Evolutionary conservation across 495 filamentous ascomycete species (phyloP).

Genomic region (Ramalina intermedia): DNA sequence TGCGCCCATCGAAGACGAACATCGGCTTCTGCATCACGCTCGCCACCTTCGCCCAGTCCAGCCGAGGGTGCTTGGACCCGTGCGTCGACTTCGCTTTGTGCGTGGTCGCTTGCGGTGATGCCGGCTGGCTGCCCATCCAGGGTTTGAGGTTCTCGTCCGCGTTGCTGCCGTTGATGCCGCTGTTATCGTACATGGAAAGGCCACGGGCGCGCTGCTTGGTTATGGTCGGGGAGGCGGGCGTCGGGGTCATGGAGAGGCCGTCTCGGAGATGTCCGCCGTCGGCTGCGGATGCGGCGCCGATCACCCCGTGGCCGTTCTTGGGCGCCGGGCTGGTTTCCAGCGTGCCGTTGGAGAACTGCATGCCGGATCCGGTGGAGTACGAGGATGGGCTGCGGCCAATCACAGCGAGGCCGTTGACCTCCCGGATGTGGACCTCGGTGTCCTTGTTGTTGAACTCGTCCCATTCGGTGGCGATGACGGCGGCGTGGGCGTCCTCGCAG

Average conservation of each 20-base stretch:
- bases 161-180: conserved; percentile 8
- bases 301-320: background rate
- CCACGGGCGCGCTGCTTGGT: background rate
- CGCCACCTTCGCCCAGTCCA: conserved; percentile 41
- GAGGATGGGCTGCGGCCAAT: background rate
- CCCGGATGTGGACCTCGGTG: conserved; percentile 1
- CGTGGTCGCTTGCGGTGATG: background rate
- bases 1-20: conserved; percentile 59
- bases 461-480: conserved; percentile 51
- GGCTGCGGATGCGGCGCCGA: background rate
- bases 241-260: background rate
- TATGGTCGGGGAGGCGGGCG: background rate
- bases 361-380: background rate
- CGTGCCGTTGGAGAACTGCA: conserved; percentile 2
- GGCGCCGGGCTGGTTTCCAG: conserved; percentile 1
- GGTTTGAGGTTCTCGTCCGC: background rate
- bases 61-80: conserved; percentile 6
- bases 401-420: conserved; percentile 3
- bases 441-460: conserved; percentile 40
- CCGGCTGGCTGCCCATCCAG: background rate
- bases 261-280: background rate
- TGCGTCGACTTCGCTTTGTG: background rate
- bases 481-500: conserved; percentile 34
- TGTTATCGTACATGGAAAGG: background rate
- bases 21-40: conserved; percentile 48